These are phyloP conservation scores for Patellaria atrata DNA, from an alignment of 495 filamentous ascomycete species.

Conservation along the genomic window DNA sequence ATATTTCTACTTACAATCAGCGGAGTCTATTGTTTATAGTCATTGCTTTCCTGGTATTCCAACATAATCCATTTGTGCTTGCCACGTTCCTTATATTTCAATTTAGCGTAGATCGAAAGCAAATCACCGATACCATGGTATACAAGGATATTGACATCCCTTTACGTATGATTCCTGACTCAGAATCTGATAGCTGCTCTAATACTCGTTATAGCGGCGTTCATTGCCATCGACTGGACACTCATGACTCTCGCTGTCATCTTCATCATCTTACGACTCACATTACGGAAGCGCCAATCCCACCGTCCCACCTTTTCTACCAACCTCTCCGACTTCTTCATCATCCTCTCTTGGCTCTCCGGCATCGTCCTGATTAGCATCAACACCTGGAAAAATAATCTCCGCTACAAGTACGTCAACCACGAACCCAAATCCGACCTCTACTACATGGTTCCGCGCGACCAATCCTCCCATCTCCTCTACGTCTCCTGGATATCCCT, in stretches of 20 bases:
- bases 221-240: slow-evolving; percentile 26
- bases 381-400: slow-evolving; percentile 27
- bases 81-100: no score
- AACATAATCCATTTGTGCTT: no score
- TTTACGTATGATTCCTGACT: slow-evolving; percentile 11
- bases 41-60: no score
- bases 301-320: slow-evolving; percentile 10
- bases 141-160: slow-evolving; percentile 19
- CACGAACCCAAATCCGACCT: slow-evolving; percentile 14
- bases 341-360: slow-evolving; percentile 25
- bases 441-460: slow-evolving; percentile 14
- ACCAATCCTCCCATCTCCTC: slow-evolving; percentile 17
- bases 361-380: slow-evolving; percentile 25
- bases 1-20: no score
- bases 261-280: slow-evolving; percentile 23
- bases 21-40: no score
- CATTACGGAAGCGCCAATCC: slow-evolving; percentile 15
- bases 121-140: slow-evolving; percentile 10
- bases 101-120: no score
- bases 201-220: slow-evolving; percentile 16
- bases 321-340: slow-evolving; percentile 22
- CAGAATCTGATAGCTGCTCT: not conserved
- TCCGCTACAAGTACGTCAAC: slow-evolving; percentile 19
- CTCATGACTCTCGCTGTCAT: slow-evolving; percentile 25
- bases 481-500: slow-evolving; percentile 28